Evolutionary conservation across 495 filamentous ascomycete genomes (phyloP).

Genomic region (Elaphomyces granulatus): DNA sequence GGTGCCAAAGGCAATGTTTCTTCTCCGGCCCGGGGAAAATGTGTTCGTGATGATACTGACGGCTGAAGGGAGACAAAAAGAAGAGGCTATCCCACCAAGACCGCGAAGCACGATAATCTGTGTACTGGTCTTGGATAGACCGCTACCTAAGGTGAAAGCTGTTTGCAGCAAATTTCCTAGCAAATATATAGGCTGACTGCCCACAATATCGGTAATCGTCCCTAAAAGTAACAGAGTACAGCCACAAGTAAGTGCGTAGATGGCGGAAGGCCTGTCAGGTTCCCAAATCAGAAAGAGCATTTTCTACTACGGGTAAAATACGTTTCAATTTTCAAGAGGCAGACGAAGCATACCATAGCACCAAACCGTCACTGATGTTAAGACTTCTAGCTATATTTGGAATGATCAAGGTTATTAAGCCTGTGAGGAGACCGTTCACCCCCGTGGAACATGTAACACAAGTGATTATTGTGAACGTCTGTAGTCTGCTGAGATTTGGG

Average conservation of each 20-base stretch:
- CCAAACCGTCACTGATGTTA: no score
- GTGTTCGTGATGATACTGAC: slow-evolving; percentile 35
- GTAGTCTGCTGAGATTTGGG: no score
- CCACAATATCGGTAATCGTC: slow-evolving; percentile 37
- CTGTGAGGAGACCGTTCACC: no score
- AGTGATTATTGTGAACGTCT: no score
- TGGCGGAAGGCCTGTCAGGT: slow-evolving; percentile 18
- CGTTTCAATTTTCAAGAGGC: no score
- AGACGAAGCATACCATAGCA: no score
- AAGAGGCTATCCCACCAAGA: slow-evolving; percentile 32
- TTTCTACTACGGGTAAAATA: no score
- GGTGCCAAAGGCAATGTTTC: slow-evolving; percentile 40
- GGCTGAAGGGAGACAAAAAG: slow-evolving; percentile 36
- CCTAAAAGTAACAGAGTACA: slow-evolving; percentile 36
- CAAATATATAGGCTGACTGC: slow-evolving; percentile 28
- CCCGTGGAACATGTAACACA: no score
- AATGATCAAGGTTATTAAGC: no score
- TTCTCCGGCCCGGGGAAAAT: slow-evolving; percentile 23
- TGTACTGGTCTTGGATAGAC: slow-evolving; percentile 28
- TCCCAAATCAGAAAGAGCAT: no score
- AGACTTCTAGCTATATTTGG: no score
- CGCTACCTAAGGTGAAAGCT: slow-evolving; percentile 32
- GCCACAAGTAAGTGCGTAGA: slow-evolving; percentile 23
- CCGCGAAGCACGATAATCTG: slow-evolving; percentile 39
- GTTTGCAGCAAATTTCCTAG: slow-evolving; percentile 29